Conservation (phyloP, 2,329 filamentous ascomycete species). For the Madurella fahalii region DNA sequence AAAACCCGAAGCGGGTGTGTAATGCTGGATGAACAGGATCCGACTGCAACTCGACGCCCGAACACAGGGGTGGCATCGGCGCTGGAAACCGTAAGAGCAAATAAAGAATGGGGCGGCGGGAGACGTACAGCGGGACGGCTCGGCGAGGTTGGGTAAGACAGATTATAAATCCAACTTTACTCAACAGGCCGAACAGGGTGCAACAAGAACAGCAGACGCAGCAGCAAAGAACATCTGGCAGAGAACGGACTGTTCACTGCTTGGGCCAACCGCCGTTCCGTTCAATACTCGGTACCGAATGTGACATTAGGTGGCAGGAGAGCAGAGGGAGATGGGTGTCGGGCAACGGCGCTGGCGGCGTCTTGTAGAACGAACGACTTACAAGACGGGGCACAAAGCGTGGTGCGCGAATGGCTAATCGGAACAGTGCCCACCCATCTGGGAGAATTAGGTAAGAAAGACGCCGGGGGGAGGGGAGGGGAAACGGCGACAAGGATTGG, state of each 20-base stretch:
- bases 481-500: conserved; percentile 1
- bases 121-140: conserved; percentile 5
- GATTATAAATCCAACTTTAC: conserved; percentile 16
- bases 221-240: not conserved
- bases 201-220: not conserved
- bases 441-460: conserved; percentile 23
- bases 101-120: not conserved
- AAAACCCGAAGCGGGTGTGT: no score
- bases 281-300: not conserved
- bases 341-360: conserved; percentile 6
- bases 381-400: conserved; percentile 8
- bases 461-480: conserved; percentile 12
- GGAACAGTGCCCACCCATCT: conserved; percentile 1
- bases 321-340: not conserved
- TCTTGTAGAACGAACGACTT: conserved; percentile 10
- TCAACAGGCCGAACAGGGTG: not conserved
- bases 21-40: conserved; percentile 1
- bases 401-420: conserved; percentile 13
- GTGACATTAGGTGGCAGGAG: not conserved
- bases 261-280: not conserved
- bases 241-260: not conserved
- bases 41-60: conserved; percentile 5
- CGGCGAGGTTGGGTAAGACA: conserved; percentile 4
- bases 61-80: conserved; percentile 1
- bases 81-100: not conserved